phyloP scores from a whole-genome alignment of 2,329 filamentous ascomycete species.

The Hypoxylon sp. region DNA sequence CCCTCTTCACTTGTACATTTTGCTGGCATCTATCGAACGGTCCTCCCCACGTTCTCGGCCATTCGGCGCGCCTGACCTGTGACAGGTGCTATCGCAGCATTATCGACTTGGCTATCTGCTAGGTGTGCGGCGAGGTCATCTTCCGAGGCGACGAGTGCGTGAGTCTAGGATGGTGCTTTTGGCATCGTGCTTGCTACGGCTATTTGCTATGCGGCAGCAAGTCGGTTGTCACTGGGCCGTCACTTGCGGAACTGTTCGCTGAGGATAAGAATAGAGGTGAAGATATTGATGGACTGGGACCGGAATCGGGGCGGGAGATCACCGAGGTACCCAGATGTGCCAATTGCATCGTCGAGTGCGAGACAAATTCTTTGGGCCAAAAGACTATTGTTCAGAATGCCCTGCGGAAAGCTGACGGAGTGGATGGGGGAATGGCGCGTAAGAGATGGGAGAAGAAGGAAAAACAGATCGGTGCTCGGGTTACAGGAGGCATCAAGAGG shows the following conservation, averaged over 20 bases:
- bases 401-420: constrained; percentile 53
- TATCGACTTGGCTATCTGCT: constrained; percentile 64
- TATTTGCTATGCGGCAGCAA: constrained; percentile 61
- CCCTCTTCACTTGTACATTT: constrained; percentile 63
- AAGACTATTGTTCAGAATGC: constrained; percentile 52
- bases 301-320: constrained; percentile 51
- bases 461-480: constrained; percentile 24
- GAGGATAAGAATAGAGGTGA: constrained; percentile 19
- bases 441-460: constrained; percentile 52
- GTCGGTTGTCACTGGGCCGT: constrained; percentile 49
- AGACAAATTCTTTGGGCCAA: constrained; percentile 47
- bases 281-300: constrained; percentile 17
- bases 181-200: constrained; percentile 65
- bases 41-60: constrained; percentile 54
- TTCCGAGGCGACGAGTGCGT: constrained; percentile 63
- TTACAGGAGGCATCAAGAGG: constrained; percentile 29
- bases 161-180: constrained; percentile 69
- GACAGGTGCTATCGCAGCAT: constrained; percentile 56
- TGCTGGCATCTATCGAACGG: constrained; percentile 56
- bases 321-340: constrained; percentile 59
- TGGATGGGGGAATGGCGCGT: constrained; percentile 58
- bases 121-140: constrained; percentile 65
- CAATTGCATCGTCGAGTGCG: constrained; percentile 54
- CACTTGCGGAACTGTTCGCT: constrained; percentile 48
- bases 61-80: constrained; percentile 59